Evolutionary conservation across 768 basidiomycete genomes (phyloP).

Genomic region (Mycena sanguinolenta): DNA sequence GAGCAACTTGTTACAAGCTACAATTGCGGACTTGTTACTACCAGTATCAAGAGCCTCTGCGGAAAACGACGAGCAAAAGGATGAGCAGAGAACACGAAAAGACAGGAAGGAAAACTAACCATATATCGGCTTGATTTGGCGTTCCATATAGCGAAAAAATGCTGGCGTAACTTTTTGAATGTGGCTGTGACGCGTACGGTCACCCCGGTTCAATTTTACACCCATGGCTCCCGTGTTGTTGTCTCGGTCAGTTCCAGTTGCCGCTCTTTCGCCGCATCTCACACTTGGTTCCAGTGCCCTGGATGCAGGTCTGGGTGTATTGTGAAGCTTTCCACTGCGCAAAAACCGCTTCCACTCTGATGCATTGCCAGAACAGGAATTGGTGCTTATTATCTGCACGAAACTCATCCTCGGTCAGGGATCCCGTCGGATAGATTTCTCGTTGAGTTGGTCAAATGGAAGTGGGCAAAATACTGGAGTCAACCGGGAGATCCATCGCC

Average conservation of each 20-base stretch:
- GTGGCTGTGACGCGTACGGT: neutral
- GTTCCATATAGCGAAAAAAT: slow-evolving; percentile 63
- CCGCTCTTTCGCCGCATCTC: slow-evolving; percentile 9
- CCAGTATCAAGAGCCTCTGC: slow-evolving; percentile 89
- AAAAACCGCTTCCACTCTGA: neutral
- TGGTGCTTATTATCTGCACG: slow-evolving; percentile 84
- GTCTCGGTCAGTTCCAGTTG: slow-evolving; percentile 57
- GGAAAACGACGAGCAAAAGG: slow-evolving; percentile 5
- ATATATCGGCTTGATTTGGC: slow-evolving; percentile 89
- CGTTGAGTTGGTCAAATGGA: slow-evolving; percentile 69
- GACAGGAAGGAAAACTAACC: slow-evolving; percentile 58
- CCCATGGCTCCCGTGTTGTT: slow-evolving; percentile 61
- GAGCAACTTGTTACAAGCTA: slow-evolving; percentile 87
- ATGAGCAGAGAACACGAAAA: slow-evolving; percentile 11
- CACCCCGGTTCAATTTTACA: slow-evolving; percentile 16
- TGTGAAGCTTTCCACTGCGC: slow-evolving; percentile 41
- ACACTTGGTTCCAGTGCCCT: slow-evolving; percentile 59
- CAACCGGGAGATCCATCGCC: slow-evolving; percentile 41
- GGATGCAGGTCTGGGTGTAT: slow-evolving; percentile 81
- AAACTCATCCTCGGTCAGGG: slow-evolving; percentile 82
- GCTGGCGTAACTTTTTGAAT: slow-evolving; percentile 28
- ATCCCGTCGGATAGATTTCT: slow-evolving; percentile 47
- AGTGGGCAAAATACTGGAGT: slow-evolving; percentile 64
- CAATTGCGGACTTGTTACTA: slow-evolving; percentile 88
- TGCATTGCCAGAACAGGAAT: slow-evolving; percentile 63